Conservation (phyloP, 805 yeast genomes). For the Saccharomyces kudriavzevii region DNA sequence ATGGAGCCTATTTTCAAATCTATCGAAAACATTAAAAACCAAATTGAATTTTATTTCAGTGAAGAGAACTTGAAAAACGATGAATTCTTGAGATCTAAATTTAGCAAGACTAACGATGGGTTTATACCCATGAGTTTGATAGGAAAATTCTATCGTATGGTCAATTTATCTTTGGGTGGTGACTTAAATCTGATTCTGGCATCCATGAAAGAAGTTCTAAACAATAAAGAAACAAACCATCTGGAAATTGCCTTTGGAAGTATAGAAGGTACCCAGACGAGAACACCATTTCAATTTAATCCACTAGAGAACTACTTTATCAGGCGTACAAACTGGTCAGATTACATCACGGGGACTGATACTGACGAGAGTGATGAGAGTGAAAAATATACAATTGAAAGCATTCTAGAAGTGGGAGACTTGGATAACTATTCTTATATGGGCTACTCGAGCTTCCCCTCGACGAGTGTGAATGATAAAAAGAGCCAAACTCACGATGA, state of each 20-base stretch:
- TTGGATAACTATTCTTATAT: slow-evolving; percentile 12
- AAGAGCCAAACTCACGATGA: background rate
- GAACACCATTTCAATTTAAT: slow-evolving; percentile 3
- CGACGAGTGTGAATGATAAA: background rate
- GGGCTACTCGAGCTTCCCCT: background rate
- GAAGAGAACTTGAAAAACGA: slow-evolving; percentile 76
- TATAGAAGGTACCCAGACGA: slow-evolving; percentile 2
- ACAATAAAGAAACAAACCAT: background rate
- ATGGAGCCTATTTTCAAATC: slow-evolving; percentile 2
- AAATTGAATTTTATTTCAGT: slow-evolving; percentile 77
- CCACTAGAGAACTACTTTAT: slow-evolving; percentile 20
- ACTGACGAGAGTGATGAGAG: slow-evolving; percentile 7
- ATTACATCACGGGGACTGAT: slow-evolving; percentile 14
- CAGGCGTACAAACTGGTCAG: slow-evolving; percentile 26
- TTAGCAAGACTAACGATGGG: slow-evolving; percentile 53
- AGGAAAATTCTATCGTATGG: slow-evolving; percentile 66
- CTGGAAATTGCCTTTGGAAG: background rate
- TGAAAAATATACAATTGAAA: slow-evolving; percentile 9
- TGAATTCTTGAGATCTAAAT: slow-evolving; percentile 39
- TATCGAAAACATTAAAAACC: slow-evolving; percentile 25
- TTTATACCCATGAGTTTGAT: slow-evolving; percentile 57
- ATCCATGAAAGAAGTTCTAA: background rate
- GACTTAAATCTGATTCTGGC: slow-evolving; percentile 38
- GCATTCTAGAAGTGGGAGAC: slow-evolving; percentile 13
- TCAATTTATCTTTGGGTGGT: slow-evolving; percentile 50